Evolutionary conservation across 768 basidiomycete genomes (phyloP).

Genomic region (Ramaria rubella): DNA sequence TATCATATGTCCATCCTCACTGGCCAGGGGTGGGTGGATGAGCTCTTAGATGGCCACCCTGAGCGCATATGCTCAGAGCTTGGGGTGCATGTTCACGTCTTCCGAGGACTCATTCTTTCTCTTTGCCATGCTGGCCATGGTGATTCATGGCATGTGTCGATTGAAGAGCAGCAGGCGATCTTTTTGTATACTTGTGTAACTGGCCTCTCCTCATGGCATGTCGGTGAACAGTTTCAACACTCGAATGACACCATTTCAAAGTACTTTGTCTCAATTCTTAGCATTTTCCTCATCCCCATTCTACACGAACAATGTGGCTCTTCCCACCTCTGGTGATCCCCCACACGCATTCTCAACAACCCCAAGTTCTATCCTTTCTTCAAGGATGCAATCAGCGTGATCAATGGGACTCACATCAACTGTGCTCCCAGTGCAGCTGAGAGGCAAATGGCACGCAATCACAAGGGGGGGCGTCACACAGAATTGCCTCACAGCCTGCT

Average conservation of each 20-base stretch:
- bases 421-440: too few relatives aligned
- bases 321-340: neutral
- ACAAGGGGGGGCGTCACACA: constrained; percentile 6
- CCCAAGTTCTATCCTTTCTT: constrained; percentile 23
- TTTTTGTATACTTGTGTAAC: neutral
- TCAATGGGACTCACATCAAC: constrained; percentile 22
- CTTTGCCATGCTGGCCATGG: neutral
- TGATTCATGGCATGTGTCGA: neutral
- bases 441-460: neutral
- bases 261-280: neutral
- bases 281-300: neutral
- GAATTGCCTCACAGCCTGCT: constrained; percentile 14
- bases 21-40: neutral
- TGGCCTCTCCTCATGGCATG: too few relatives aligned
- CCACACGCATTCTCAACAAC: neutral
- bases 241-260: too few relatives aligned
- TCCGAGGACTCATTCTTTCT: neutral
- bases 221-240: too few relatives aligned
- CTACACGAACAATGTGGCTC: neutral
- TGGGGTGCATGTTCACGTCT: neutral
- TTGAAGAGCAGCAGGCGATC: neutral
- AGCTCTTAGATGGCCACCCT: neutral
- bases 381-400: constrained; percentile 27
- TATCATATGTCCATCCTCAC: too few relatives aligned
- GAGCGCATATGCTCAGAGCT: neutral